Evolutionary conservation across 257 asterid genomes (phyloP).

Genomic region (Thymus mandschuricus): DNA sequence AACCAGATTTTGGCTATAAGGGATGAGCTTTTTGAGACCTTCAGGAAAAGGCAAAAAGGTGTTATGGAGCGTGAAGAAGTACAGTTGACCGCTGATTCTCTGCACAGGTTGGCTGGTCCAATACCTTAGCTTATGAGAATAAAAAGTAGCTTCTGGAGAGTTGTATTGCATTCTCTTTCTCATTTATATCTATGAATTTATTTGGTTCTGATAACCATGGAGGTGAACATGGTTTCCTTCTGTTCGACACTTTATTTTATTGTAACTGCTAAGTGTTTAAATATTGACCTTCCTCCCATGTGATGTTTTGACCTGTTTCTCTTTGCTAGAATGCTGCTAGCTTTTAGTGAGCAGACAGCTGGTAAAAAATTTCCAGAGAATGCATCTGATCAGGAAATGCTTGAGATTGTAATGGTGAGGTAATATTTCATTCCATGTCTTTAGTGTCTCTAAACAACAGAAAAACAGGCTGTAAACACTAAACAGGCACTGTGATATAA

Average conservation of each 20-base stretch:
- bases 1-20: constrained; percentile 77
- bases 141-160: constrained; percentile 15
- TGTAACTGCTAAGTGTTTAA: constrained; percentile 15
- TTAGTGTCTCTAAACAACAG: constrained; percentile 6
- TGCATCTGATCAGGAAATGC: constrained; percentile 94
- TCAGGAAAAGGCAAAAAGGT: constrained; percentile 91
- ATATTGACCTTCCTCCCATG: constrained; percentile 26
- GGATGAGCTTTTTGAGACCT: constrained; percentile 96
- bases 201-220: constrained; percentile 21
- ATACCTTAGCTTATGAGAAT: constrained; percentile 28
- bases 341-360: constrained; percentile 90
- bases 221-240: constrained; percentile 14
- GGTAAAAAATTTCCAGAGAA: constrained; percentile 71
- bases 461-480: constrained; percentile 11
- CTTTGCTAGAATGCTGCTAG: constrained; percentile 76
- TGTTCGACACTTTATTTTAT: constrained; percentile 21
- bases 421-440: constrained; percentile 31
- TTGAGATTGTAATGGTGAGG: constrained; percentile 93
- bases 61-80: constrained; percentile 95
- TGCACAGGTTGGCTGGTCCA: constrained; percentile 70
- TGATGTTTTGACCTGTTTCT: constrained; percentile 26
- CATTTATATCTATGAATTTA: constrained; percentile 1
- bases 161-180: constrained; percentile 15
- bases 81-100: constrained; percentile 87
- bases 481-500: constrained; percentile 4